These are phyloP conservation scores for Boletus pseudo-olivaceus DNA, from an alignment of 768 basidiomycete genomes.

Conservation along the genomic window DNA sequence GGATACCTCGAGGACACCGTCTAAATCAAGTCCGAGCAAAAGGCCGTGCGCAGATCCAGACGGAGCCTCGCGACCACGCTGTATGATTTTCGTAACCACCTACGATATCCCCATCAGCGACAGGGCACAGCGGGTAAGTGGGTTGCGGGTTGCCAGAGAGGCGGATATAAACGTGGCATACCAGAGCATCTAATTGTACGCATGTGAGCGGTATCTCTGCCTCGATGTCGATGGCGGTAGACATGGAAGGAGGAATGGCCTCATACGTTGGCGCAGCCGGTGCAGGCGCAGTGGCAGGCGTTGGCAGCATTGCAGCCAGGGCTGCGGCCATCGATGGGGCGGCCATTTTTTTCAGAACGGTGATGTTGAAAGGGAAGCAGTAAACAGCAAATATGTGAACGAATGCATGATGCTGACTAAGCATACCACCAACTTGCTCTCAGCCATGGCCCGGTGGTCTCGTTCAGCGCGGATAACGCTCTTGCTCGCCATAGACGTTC, in stretches of 20 bases:
- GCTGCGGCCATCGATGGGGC: slow-evolving; percentile 91
- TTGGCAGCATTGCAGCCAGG: slow-evolving; percentile 77
- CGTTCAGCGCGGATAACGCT: slow-evolving; percentile 72
- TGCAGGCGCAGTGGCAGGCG: slow-evolving; percentile 53
- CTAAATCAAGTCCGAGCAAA: slow-evolving; percentile 87
- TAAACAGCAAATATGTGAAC: background rate
- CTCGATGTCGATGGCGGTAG: slow-evolving; percentile 91
- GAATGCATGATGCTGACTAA: slow-evolving; percentile 21
- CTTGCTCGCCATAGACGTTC: slow-evolving; percentile 77
- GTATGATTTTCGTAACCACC: slow-evolving; percentile 92
- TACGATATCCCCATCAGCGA: slow-evolving; percentile 33
- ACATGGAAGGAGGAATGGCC: slow-evolving; percentile 88
- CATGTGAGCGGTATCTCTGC: slow-evolving; percentile 75
- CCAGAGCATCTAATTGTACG: slow-evolving; percentile 86
- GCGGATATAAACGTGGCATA: slow-evolving; percentile 37
- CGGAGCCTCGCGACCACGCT: slow-evolving; percentile 80
- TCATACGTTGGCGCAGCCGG: slow-evolving; percentile 72
- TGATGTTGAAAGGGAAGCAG: background rate
- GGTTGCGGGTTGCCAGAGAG: slow-evolving; percentile 1
- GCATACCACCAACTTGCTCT: background rate
- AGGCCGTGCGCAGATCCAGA: slow-evolving; percentile 78
- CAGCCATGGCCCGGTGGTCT: slow-evolving; percentile 39
- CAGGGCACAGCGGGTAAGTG: background rate
- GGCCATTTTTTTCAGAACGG: slow-evolving; percentile 43
- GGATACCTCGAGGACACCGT: slow-evolving; percentile 86